Evolutionary conservation across 768 basidiomycete species (phyloP).

Genomic region (Termitomyces titanicus): DNA sequence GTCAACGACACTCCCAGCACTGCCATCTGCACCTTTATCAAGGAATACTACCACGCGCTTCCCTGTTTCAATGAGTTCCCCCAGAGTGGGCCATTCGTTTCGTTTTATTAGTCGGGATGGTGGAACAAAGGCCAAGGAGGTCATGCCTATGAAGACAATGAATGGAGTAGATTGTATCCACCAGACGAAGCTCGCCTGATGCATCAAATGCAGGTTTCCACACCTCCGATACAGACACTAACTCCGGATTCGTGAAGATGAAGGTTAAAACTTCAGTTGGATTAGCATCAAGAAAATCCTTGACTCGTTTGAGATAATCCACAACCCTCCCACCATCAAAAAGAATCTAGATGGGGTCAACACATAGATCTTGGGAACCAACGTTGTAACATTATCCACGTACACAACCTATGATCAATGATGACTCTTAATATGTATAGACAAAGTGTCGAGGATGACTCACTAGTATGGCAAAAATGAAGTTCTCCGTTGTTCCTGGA

Average conservation of each 20-base stretch:
- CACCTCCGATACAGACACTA: constrained; percentile 39
- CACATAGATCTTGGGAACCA: too few species aligned
- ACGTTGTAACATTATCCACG: background rate
- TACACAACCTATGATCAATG: background rate
- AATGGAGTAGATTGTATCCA: background rate
- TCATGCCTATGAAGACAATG: constrained; percentile 27
- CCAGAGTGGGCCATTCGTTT: constrained; percentile 61
- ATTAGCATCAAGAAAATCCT: background rate
- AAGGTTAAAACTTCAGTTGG: constrained; percentile 57
- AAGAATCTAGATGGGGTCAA: background rate
- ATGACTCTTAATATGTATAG: background rate
- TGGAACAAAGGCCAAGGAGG: constrained; percentile 46
- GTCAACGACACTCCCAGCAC: constrained; percentile 20
- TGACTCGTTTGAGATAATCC: background rate
- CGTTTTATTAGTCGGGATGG: constrained; percentile 36
- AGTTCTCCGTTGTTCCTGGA: background rate
- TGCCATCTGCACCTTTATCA: constrained; percentile 30
- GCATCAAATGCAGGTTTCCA: constrained; percentile 52
- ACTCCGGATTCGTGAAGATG: constrained; percentile 64
- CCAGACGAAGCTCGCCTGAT: constrained; percentile 32
- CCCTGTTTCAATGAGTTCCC: constrained; percentile 51
- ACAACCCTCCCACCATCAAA: background rate
- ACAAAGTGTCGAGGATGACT: background rate
- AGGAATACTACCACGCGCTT: constrained; percentile 51
- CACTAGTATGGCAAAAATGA: background rate